Conservation (phyloP, 495 filamentous ascomycete species). For the Podospora australis region DNA sequence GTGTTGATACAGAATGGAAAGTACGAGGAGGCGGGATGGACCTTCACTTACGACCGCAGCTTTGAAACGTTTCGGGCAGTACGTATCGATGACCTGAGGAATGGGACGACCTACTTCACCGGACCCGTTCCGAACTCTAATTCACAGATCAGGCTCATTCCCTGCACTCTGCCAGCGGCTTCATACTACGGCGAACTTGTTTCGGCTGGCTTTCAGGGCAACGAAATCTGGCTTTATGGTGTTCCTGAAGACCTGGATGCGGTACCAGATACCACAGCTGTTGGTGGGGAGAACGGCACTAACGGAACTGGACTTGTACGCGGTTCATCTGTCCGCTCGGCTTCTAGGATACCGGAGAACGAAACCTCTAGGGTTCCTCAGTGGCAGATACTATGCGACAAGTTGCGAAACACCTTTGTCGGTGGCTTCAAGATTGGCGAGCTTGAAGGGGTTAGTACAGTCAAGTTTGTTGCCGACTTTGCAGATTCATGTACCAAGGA, state of each 20-base stretch:
- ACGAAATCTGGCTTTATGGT: slow-evolving; percentile 74
- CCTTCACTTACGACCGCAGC: slow-evolving; percentile 70
- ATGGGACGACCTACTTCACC: slow-evolving; percentile 77
- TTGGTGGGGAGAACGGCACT: slow-evolving; percentile 21
- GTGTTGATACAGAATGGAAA: slow-evolving; percentile 61
- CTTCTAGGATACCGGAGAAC: slow-evolving; percentile 28
- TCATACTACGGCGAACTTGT: slow-evolving; percentile 65
- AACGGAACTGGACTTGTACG: slow-evolving; percentile 24
- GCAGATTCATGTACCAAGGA: slow-evolving; percentile 42
- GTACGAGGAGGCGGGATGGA: slow-evolving; percentile 70
- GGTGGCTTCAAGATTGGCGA: slow-evolving; percentile 51
- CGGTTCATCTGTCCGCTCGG: slow-evolving; percentile 31
- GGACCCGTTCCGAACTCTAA: slow-evolving; percentile 49
- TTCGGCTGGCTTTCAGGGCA: slow-evolving; percentile 66
- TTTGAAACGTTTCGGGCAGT: slow-evolving; percentile 74
- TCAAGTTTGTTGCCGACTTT: slow-evolving; percentile 56
- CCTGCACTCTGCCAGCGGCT: slow-evolving; percentile 62
- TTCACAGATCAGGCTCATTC: slow-evolving; percentile 45
- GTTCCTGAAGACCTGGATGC: slow-evolving; percentile 68
- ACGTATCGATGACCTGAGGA: slow-evolving; percentile 63
- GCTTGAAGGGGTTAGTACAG: slow-evolving; percentile 49
- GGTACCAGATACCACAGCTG: slow-evolving; percentile 29
- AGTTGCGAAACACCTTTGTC: slow-evolving; percentile 56
- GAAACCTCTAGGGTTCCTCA: slow-evolving; percentile 46
- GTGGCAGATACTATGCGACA: slow-evolving; percentile 65